Evolutionary conservation across 805 yeast species (phyloP).

Genomic region (Saccharomycopsis oosterbeekiorum): DNA sequence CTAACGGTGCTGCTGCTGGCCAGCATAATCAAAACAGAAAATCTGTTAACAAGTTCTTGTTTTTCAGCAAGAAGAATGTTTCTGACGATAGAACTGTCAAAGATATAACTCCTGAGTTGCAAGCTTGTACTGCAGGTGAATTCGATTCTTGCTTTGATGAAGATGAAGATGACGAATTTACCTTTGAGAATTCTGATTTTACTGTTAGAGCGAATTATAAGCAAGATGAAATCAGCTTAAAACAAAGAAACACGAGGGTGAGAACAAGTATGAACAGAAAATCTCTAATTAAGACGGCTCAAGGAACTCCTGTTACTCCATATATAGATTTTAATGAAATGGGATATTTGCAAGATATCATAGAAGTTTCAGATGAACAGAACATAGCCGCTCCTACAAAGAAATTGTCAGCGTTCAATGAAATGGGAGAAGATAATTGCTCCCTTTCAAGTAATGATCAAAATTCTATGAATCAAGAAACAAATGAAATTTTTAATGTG

Average conservation of each 20-base stretch:
- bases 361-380: conserved; percentile 1
- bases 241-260: neutral
- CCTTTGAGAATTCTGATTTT: neutral
- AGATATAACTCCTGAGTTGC: conserved; percentile 1
- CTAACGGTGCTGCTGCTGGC: neutral
- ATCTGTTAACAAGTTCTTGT: neutral
- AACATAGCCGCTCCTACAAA: neutral
- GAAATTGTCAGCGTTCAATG: neutral
- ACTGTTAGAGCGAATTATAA: neutral
- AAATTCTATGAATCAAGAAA: neutral
- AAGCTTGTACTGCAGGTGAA: neutral
- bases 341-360: conserved; percentile 12
- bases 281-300: neutral
- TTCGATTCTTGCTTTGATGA: neutral
- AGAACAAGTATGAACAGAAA: neutral
- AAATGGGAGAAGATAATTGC: neutral
- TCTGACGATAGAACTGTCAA: neutral
- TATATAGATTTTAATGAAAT: conserved; percentile 5
- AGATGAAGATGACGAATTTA: neutral
- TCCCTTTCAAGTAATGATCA: neutral
- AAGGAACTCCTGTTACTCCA: neutral
- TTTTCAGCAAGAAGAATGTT: neutral
- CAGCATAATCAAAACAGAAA: conserved; percentile 1
- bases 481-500: neutral
- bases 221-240: neutral